These are phyloP conservation scores for Saccharomycopsis hybrid DNA, from an alignment of 1,139 yeast genomes.

Conservation along the genomic window DNA sequence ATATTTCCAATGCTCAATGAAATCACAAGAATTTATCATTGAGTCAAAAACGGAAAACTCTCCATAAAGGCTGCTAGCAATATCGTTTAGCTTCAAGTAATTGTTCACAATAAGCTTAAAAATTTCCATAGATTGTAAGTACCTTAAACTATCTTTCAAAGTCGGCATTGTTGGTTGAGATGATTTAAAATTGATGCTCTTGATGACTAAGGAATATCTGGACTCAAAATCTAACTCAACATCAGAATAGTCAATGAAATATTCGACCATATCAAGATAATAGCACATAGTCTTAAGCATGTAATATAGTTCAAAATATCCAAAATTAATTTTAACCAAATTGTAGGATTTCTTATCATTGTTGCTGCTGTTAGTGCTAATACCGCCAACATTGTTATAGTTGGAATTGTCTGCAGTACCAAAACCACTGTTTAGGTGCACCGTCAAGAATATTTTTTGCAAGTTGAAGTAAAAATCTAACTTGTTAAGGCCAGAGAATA, in stretches of 20 bases:
- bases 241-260: slow-evolving; percentile 11
- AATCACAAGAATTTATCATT: slow-evolving; percentile 13
- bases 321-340: slow-evolving; percentile 8
- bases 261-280: slow-evolving; percentile 9
- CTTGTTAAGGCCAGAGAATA: slow-evolving; percentile 8
- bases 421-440: slow-evolving; percentile 1
- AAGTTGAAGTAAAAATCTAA: slow-evolving; percentile 16
- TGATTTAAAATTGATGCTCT: slow-evolving; percentile 5
- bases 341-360: background rate
- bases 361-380: too few species aligned
- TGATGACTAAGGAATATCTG: slow-evolving; percentile 15
- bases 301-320: slow-evolving; percentile 16
- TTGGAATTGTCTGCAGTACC: background rate
- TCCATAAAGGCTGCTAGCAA: slow-evolving; percentile 4
- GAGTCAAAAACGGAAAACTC: background rate
- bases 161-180: too few species aligned
- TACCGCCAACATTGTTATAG: too few species aligned
- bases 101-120: slow-evolving; percentile 18
- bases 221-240: slow-evolving; percentile 20
- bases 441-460: slow-evolving; percentile 2
- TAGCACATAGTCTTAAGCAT: slow-evolving; percentile 7
- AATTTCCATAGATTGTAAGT: slow-evolving; percentile 13
- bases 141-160: too few species aligned
- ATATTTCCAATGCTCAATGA: slow-evolving; percentile 14
- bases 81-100: slow-evolving; percentile 18